Base-by-base conservation (phyloP, 2,329 filamentous ascomycete species). In the Penicillium sp. region DNA sequence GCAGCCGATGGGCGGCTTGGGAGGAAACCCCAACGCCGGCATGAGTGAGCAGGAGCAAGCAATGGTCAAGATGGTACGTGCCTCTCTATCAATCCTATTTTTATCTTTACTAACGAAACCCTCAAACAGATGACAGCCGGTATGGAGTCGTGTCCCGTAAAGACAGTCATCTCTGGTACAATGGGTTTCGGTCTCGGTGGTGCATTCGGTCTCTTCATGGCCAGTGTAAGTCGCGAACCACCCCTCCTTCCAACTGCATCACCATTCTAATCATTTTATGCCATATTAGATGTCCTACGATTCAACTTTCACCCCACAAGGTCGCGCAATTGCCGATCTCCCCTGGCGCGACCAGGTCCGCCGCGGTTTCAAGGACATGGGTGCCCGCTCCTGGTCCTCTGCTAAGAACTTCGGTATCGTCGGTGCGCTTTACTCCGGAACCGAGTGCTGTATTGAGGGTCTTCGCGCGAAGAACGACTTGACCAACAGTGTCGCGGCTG, bases 181-280 rank as follows among this genome's bases (percentile, higher is more conserved):
- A 96, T 96, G 86, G 95, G 95, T 16, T 97, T 97, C 69, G 95
- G 88, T 37, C 88, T 99, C 64, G 95, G 95, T 62, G 95, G 92
- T 69, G 81, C 96, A 44, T 99, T 99, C 67, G 95, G 95, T 66
- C 84, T 98, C 69, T 99, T 99, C 81, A 99, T 98, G 93, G 92
- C 93, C 58, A 95, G 91, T 70, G 92, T 96, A 87, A 62, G 89
- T 81, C 14, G 13, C 19, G n/a, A 29, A 21, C 10, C 37, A 3
- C 19, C 19, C 39, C 3, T 23, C 19, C 39, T 9, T 19, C 35
- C 19, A 13, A 21, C 19, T 1, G 6, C 19, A 1, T 42, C 1
- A 14, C 29, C 10, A 31, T 31, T 31, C 19, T 42, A 53, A 45
- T 29, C n/a, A 26, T 14, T 10, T 46, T 27, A 21, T 25, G 5